Base-by-base conservation (phyloP, 2,329 filamentous ascomycete species). In the Diaporthe humulicola region DNA sequence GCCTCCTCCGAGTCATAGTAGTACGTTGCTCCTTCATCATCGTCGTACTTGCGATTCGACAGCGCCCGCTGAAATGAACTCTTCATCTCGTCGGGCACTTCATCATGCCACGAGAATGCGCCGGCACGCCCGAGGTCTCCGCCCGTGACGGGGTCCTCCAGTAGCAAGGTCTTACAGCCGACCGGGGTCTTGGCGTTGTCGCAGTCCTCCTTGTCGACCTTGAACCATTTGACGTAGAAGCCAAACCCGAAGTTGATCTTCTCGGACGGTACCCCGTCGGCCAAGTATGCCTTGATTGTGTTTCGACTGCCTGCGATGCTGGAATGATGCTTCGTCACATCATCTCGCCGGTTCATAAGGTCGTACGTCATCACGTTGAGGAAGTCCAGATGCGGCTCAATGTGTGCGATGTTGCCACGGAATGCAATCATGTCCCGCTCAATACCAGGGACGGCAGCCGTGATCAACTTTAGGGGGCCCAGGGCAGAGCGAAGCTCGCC, bases 281-380 rank as follows among this genome's bases (percentile, higher is more conserved):
- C 82, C 22, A 92, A 81, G 80, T 94, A 94, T 50, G 87, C 87
- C 70, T 91, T 85, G 79, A 95, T 81, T 0, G 89, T 84, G 6
- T 87, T 84, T 1, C 89, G 79, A 12, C 91, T 91, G 17, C 85
- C 86, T 67, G 85, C 78, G 33, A 93, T 83, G 8, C 91, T 90
- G 14, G 88, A 89, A 78, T 94, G 92, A 80, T 94, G 93, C 38
- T 86, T 87, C 2, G 93, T 94, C 28, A 86, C 81, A 67, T 85
- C 89, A 81, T 94, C 91, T n/a, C 93, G 89, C 15, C 93, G 91
- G 83, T 94, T 94, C 88, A 93, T 92, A 64, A 95, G 81, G 79
- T 95, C 93, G 81, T 94, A 94, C 0, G 12, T 72, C 75, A 76
- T 74, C 30, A 76, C 74, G 79, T 94, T 94, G 79, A 94, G 86